Evolutionary conservation across 1,284 basidiomycete genomes (phyloP), one percentile per base, ranked within the genome.

Genomic region (Waitea zeae): DNA sequence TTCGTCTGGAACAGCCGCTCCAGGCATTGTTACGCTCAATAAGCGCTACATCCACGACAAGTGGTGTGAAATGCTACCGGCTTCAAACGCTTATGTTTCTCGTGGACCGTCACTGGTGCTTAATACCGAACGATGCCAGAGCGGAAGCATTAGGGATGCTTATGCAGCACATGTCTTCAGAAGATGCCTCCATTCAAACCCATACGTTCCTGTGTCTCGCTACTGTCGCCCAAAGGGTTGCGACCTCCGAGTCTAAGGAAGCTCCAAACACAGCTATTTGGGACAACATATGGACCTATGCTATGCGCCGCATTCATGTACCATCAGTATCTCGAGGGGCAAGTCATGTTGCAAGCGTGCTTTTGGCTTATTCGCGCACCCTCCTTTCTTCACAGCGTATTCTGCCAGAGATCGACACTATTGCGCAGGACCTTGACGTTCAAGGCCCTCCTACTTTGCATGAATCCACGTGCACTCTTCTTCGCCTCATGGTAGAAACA

Each of bases 1-100:
- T 46, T 28, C 67, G 57, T 43, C 47, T 59, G 39, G 72, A 70
- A 46, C 73, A 66, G 48, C 73, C 79, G 3, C 57, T 89, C 35
- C 49, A 57, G 2, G 52, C 61, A 4, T 52, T 89, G 5, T 54
- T 88, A 5, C 46, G 54, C 30, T 60, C 63, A 9, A 64, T 79
- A 35, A 61, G 57, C 36, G 38, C 46, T 3, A 54, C 55, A 11
- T 39, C 48, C 3, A 17, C 46, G 12, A 40, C 43, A 18, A 47
- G n/a, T n/a, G n/a, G 45, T 38, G 49, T 54, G 41, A 62, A 62
- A 35, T 50, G 51, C 33, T 77, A 76, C 43, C 66, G 70, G 36
- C 54, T 90, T 1, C 89, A 95, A 53, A 59, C 75, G 3, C 56
- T 93, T 1, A 64, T 89, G n/a, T 92, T 96, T 57, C 58, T 92